phyloP scores from a whole-genome alignment of 1,284 basidiomycete species.

The Puccinia sorghi region DNA sequence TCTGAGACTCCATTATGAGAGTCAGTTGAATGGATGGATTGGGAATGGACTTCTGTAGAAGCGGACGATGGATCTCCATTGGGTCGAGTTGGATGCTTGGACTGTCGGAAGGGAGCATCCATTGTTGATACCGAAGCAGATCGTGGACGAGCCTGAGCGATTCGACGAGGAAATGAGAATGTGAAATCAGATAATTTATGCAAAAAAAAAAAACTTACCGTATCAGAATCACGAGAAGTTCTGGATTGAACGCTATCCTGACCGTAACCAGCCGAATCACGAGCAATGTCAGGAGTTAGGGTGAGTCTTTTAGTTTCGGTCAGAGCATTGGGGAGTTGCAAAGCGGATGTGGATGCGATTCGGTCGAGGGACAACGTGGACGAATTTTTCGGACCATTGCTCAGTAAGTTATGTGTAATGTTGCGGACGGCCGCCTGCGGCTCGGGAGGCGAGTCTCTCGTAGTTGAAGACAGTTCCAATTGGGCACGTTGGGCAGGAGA shows the following conservation, averaged over 20 bases:
- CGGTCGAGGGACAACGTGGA: constrained; percentile 11
- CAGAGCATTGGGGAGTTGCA: constrained; percentile 18
- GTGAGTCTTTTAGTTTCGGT: constrained; percentile 49
- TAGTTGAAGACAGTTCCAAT: constrained; percentile 17
- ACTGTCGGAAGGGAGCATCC: not conserved
- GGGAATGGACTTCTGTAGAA: constrained; percentile 33
- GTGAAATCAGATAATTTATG: not conserved
- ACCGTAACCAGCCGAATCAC: constrained; percentile 15
- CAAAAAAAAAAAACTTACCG: not conserved
- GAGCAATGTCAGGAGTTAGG: constrained; percentile 43
- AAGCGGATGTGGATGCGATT: constrained; percentile 2
- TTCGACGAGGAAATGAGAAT: not conserved
- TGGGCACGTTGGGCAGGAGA: constrained; percentile 44
- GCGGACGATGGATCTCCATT: constrained; percentile 20
- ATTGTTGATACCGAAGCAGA: constrained; percentile 27
- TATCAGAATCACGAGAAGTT: constrained; percentile 10
- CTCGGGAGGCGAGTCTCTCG: not conserved
- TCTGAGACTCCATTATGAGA: constrained; percentile 35
- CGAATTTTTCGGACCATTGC: not conserved
- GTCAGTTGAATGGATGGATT: constrained; percentile 32
- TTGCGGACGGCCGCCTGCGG: not conserved
- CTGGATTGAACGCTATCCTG: constrained; percentile 1
- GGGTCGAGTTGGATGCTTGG: not conserved
- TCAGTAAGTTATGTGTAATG: constrained; percentile 1
- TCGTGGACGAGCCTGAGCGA: constrained; percentile 26